phyloP scores from a whole-genome alignment of 768 basidiomycete species.

The Podaxis sp. region DNA sequence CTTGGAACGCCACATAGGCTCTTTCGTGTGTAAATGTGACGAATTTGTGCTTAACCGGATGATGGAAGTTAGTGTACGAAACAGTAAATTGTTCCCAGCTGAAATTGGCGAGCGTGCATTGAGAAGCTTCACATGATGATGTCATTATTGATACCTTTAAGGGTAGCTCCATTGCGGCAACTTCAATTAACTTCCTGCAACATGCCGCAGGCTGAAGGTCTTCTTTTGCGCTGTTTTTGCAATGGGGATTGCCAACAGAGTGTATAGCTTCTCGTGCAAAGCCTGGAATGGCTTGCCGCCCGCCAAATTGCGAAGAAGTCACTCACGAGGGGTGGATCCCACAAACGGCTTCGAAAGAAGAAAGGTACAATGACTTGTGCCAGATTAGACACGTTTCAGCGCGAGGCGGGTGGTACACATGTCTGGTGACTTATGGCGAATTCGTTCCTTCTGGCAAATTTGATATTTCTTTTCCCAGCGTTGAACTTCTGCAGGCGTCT shows the following conservation, averaged over 20 bases:
- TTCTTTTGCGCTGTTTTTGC: too few species aligned
- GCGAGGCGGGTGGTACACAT: not conserved
- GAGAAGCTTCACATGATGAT: too few species aligned
- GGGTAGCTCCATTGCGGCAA: too few species aligned
- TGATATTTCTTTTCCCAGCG: not conserved
- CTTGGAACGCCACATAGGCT: not conserved
- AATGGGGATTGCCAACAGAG: too few species aligned
- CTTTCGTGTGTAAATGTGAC: too few species aligned
- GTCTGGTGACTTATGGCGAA: not conserved
- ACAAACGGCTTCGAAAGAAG: not conserved
- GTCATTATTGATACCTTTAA: too few species aligned
- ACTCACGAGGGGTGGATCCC: not conserved
- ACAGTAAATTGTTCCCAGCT: too few species aligned
- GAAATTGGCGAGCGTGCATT: too few species aligned
- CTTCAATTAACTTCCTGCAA: too few species aligned
- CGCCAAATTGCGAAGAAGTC: not conserved
- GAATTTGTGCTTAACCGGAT: too few species aligned
- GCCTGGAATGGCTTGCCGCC: not conserved
- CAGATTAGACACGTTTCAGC: not conserved
- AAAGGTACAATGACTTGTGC: not conserved
- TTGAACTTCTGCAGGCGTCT: not conserved
- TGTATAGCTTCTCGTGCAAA: not conserved
- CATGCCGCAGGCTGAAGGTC: too few species aligned
- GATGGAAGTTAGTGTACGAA: too few species aligned
- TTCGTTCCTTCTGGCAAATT: not conserved